Evolutionary conservation across 805 yeast genomes (phyloP), one percentile per base, ranked within the genome.

Genomic region (Ogataea trehalophila): DNA sequence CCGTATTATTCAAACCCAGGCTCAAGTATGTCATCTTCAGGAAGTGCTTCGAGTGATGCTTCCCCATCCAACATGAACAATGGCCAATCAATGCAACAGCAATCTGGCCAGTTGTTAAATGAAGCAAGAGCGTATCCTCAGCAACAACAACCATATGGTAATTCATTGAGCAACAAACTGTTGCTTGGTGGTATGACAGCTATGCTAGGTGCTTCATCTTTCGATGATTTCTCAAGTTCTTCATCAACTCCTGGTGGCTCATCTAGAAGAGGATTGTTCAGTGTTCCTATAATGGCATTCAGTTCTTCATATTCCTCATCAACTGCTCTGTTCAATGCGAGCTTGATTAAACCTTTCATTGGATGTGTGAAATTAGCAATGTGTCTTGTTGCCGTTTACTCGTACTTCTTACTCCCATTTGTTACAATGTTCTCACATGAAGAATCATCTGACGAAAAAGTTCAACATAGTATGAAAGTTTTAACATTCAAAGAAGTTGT

Each of bases 121-220:
- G 53, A 48, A 37, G 49, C 47, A 7, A 47, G 47, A 34, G 43
- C 46, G 9, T 45, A 48, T 18, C 55, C 53, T 23, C 54, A 53
- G 43, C 46, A 48, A 14, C 55, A 52, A 14, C 50, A 53, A 38
- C 47, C 47, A 18, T 15, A 39, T 15, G 35, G 50, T 31, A 40
- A 45, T 26, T 56, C 62, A 16, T 53, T 68, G n/a, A 58, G 73
- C 11, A 76, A 74, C 51, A 81, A 80, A 60, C 57, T 78, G 26
- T 60, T 83, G 39, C 58, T 83, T 51, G 88, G 87, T 15, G 84
- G 87, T 18, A 70, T 82, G 70, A 83, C 85, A 22, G 72, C 81
- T 44, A 72, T 83, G 57, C 73, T 81, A 67, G 87, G 87, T 26
- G 74, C 84, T 3, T 76, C 85, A 1, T 68, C 80, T 42, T 69